Conservation (phyloP, 2,329 filamentous ascomycete species). For the Tolypocladium paradoxum region DNA sequence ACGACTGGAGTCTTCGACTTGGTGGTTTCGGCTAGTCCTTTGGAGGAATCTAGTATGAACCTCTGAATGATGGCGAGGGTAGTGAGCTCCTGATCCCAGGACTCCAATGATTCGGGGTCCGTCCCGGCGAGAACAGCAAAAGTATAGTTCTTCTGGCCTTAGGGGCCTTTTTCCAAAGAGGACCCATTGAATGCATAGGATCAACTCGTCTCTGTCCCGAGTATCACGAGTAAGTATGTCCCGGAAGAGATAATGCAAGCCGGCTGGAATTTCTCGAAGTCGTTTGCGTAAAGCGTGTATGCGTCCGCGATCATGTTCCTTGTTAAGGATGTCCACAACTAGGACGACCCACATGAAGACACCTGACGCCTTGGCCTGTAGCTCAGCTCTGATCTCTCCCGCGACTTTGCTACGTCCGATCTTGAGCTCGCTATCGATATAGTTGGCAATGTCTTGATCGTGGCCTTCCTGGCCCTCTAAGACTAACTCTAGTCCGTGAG, state of each 20-base stretch:
- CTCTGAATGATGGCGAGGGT: not conserved
- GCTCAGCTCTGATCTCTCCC: not conserved
- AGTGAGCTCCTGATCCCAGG: too few species aligned
- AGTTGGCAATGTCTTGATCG: too few species aligned
- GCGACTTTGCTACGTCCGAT: too few species aligned
- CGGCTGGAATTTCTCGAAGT: constrained; percentile 23
- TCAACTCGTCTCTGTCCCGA: constrained; percentile 26
- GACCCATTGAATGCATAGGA: constrained; percentile 39
- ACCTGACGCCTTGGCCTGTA: not conserved
- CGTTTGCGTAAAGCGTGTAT: constrained; percentile 11
- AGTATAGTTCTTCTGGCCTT: constrained; percentile 30
- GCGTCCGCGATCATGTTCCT: constrained; percentile 8
- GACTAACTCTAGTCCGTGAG: too few species aligned
- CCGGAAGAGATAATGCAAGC: constrained; percentile 36
- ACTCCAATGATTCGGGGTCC: accelerated
- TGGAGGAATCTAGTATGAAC: constrained; percentile 29
- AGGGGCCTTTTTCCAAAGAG: constrained; percentile 36
- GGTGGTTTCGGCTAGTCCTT: constrained; percentile 32
- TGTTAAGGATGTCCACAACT: constrained; percentile 1
- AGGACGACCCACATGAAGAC: constrained; percentile 6
- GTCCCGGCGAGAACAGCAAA: constrained; percentile 7
- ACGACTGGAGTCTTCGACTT: constrained; percentile 16
- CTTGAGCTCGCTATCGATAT: too few species aligned
- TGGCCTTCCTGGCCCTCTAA: too few species aligned
- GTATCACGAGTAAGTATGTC: constrained; percentile 38